Evolutionary conservation across 2,329 filamentous ascomycete genomes (phyloP), one percentile per base, ranked within the genome.

Genomic region (Colletotrichum magnum): DNA sequence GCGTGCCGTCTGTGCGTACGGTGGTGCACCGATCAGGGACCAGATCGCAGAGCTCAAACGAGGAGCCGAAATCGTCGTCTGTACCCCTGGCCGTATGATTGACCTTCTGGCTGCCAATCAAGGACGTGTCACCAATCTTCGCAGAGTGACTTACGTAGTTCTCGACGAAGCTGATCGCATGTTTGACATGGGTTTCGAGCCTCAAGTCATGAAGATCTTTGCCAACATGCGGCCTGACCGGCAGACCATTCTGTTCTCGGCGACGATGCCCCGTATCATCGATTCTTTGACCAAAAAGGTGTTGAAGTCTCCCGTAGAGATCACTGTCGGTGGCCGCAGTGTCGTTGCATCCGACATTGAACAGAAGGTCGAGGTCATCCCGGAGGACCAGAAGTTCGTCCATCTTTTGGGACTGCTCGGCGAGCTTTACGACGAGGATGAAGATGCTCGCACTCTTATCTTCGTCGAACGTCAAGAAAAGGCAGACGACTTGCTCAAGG

Each of bases 181-280:
- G 96, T 98, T 98, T 78, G 96, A 99, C 79, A 98, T 99, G 96
- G 96, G 96, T 15, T 99, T 99, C 77, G 95, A 97, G 81, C 95
- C 96, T 2, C 96, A 99, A 79, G 95, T 99, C 62, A 96, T 96
- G 90, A 98, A 97, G 80, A 96, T 99, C 68, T 91, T 98, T 77
- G 90, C 90, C 73, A 97, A 96, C 76, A 93, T 97, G 78, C 92
- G 96, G 56, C 95, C 96, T 0, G 93, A 98, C 78, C 91, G 93
- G 58, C 96, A 99, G 78, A 97, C 94, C 0, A 94, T 98, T 59
- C 87, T 98, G 26, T 99, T 98, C 80, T 98, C 96, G 0, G 96
- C 96, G 4, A 99, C 96, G 0, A 97, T 98, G 86, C 96, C 96
- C 21, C 90, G 93, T 54, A 95, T 95, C 72, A 97, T 99, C 86